Percentiles rank a stretch among this genome's conserved stretches.
These are phyloP conservation scores for Nemania sp. DNA, from an alignment of 2,329 filamentous ascomycete genomes.

Conservation along the genomic window DNA sequence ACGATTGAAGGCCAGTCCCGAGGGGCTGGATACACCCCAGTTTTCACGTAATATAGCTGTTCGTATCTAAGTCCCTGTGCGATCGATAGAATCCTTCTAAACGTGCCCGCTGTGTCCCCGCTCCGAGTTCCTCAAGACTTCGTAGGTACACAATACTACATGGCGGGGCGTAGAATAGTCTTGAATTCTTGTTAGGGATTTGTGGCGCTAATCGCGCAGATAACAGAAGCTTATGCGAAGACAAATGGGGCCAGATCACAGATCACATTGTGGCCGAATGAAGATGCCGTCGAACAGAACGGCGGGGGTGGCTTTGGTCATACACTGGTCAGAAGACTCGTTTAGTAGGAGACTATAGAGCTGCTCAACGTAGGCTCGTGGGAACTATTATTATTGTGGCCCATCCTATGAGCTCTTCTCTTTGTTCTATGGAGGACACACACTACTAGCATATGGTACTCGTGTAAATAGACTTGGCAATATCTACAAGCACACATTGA, in stretches of 20 bases:
- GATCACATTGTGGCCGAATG: background rate
- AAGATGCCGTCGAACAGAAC: background rate
- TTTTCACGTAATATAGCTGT: background rate
- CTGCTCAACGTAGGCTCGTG: background rate
- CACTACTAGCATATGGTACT: background rate
- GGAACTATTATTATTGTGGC: background rate
- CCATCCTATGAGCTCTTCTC: background rate
- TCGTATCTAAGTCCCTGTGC: no score
- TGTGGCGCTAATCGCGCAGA: constrained; percentile 5
- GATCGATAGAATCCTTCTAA: no score
- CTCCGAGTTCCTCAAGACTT: background rate
- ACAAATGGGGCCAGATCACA: no score
- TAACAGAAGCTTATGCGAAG: no score
- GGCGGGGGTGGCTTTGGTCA: background rate
- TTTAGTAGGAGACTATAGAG: no score
- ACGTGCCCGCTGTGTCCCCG: background rate
- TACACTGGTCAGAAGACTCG: no score
- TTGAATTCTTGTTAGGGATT: background rate
- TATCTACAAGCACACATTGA: background rate
- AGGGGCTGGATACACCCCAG: constrained; percentile 12
- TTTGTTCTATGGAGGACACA: constrained; percentile 7
- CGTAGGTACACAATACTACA: background rate
- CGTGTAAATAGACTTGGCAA: background rate
- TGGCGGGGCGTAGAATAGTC: background rate
- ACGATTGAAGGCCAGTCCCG: constrained; percentile 1